phyloP scores from a whole-genome alignment of 345 rosid species.

The Hibiscus trionum region DNA sequence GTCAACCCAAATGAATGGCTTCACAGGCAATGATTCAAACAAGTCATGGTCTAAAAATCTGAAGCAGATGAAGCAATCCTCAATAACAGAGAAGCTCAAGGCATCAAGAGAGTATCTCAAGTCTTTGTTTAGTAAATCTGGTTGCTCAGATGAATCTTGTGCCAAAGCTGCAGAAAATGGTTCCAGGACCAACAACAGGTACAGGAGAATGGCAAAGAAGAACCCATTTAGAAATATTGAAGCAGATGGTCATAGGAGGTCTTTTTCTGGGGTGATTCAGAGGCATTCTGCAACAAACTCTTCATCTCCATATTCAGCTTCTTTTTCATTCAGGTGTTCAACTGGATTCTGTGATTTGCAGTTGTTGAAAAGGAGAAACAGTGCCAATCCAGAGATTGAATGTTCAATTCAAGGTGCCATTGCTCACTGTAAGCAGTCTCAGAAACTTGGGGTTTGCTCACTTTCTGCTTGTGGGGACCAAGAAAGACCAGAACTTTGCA shows the following conservation, averaged over 20 bases:
- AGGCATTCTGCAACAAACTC: constrained; percentile 45
- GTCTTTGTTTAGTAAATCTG: constrained; percentile 56
- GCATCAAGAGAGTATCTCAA: constrained; percentile 55
- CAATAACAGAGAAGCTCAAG: constrained; percentile 48
- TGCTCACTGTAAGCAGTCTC: constrained; percentile 83
- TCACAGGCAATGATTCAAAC: constrained; percentile 27
- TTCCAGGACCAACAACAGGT: constrained; percentile 19
- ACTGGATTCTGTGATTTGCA: constrained; percentile 42
- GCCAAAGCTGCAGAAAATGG: constrained; percentile 29
- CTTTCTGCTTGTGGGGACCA: constrained; percentile 27
- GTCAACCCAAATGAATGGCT: constrained; percentile 43
- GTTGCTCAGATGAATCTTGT: constrained; percentile 40
- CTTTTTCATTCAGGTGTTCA: constrained; percentile 60
- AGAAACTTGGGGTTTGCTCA: constrained; percentile 35
- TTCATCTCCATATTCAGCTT: constrained; percentile 46
- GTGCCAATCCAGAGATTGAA: constrained; percentile 46
- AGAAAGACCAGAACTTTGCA: constrained; percentile 29
- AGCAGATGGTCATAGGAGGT: constrained; percentile 46
- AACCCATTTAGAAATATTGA: constrained; percentile 24
- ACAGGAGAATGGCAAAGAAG: constrained; percentile 31
- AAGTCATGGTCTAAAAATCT: constrained; percentile 41
- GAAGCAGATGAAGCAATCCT: constrained; percentile 49
- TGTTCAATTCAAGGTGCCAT: constrained; percentile 79
- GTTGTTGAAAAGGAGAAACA: constrained; percentile 55
- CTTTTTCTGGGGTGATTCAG: constrained; percentile 76